Evolutionary conservation across 2,329 filamentous ascomycete genomes (phyloP).

Genomic region (Amauroascus niger): DNA sequence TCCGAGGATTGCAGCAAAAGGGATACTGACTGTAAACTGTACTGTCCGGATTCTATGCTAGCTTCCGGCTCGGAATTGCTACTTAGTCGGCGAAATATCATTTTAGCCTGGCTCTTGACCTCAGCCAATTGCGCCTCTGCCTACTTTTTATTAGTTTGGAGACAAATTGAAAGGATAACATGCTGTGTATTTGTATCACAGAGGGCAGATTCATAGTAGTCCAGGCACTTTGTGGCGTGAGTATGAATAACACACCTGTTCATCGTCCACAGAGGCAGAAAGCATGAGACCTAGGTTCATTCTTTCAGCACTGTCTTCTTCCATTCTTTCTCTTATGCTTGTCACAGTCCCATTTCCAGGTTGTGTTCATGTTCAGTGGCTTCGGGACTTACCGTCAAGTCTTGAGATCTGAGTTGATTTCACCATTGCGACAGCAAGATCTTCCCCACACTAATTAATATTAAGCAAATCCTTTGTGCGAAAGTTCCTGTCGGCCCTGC

Average conservation of each 20-base stretch:
- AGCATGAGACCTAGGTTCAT: conserved; percentile 68
- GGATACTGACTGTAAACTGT: conserved; percentile 67
- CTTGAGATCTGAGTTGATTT: conserved; percentile 88
- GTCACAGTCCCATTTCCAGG: not conserved
- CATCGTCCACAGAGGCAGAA: conserved; percentile 88
- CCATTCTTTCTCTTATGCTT: not conserved
- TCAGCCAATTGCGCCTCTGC: conserved; percentile 69
- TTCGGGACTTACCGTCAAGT: conserved; percentile 62
- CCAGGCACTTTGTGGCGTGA: conserved; percentile 1
- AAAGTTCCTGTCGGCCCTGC: too few relatives aligned
- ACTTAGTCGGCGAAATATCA: conserved; percentile 78
- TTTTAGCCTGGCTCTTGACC: conserved; percentile 82
- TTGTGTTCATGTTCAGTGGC: not conserved
- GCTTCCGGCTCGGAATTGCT: conserved; percentile 85
- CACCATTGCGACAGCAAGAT: conserved; percentile 54
- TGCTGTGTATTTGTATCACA: not conserved
- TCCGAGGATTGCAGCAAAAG: not conserved
- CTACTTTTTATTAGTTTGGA: conserved; percentile 25
- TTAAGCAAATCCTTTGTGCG: too few relatives aligned
- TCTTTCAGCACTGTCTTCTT: conserved; percentile 1
- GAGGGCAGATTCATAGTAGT: not conserved
- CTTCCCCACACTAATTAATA: not conserved
- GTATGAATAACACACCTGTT: conserved; percentile 47
- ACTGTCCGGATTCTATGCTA: conserved; percentile 74
- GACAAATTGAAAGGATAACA: not conserved